These are phyloP conservation scores for Solanum chacoense DNA, from an alignment of 305 asterid genomes.

Conservation along the genomic window DNA sequence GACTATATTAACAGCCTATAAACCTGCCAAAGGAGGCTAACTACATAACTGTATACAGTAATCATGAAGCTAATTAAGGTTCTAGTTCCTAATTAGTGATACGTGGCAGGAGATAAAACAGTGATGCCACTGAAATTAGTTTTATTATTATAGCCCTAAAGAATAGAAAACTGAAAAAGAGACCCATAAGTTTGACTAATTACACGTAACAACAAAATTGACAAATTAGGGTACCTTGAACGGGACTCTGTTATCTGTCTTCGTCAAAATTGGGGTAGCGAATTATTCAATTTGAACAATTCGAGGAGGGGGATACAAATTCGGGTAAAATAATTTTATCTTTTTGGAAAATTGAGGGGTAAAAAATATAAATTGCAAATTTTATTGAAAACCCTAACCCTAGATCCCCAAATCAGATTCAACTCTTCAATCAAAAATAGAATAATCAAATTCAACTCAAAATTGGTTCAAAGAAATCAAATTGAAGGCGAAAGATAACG, in stretches of 20 bases:
- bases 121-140: neutral
- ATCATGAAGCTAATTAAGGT: neutral
- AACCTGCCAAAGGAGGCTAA: neutral
- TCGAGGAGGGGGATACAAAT: neutral
- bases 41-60: neutral
- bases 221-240: neutral
- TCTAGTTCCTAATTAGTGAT: neutral
- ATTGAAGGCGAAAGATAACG: neutral
- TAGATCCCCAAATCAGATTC: constrained; percentile 6
- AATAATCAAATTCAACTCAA: neutral
- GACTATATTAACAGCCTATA: neutral
- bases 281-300: neutral
- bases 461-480: neutral
- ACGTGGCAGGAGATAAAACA: neutral
- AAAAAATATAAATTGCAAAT: neutral
- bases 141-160: neutral
- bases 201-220: neutral
- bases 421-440: neutral
- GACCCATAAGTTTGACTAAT: neutral
- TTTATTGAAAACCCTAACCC: constrained; percentile 1
- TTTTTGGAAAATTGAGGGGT: neutral
- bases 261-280: neutral
- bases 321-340: too few relatives aligned
- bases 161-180: neutral
- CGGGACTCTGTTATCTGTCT: neutral